Evolutionary conservation across 352 stramenopile species (phyloP).

Genomic region (Phytophthora niederhauseri): DNA sequence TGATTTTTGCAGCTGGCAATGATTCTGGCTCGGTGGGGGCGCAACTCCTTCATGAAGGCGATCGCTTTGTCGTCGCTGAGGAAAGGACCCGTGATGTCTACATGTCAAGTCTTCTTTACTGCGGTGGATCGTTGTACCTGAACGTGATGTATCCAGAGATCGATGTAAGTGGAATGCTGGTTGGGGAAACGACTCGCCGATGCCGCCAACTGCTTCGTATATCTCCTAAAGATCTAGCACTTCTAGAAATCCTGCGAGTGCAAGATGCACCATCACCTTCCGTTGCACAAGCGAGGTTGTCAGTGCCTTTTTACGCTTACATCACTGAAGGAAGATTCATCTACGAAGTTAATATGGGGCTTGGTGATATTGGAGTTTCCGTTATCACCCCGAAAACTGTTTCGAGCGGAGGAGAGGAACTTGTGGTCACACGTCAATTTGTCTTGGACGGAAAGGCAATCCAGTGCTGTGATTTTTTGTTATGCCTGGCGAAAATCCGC

Average conservation of each 20-base stretch:
- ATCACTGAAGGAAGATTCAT: constrained; percentile 56
- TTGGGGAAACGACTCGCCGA: constrained; percentile 12
- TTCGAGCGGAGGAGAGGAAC: constrained; percentile 7
- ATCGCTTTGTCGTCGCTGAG: constrained; percentile 44
- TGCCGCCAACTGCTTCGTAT: constrained; percentile 30
- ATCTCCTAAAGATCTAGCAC: constrained; percentile 25
- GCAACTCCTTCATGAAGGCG: constrained; percentile 33
- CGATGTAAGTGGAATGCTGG: constrained; percentile 14
- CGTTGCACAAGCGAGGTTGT: neutral
- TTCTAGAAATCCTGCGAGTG: constrained; percentile 28
- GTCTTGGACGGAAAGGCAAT: constrained; percentile 43
- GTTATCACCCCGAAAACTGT: constrained; percentile 39
- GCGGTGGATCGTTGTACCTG: constrained; percentile 49
- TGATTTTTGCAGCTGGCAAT: constrained; percentile 28
- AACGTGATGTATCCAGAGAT: constrained; percentile 43
- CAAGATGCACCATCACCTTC: neutral
- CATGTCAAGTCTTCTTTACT: constrained; percentile 57
- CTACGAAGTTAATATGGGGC: constrained; percentile 57
- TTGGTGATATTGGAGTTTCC: constrained; percentile 42
- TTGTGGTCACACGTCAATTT: constrained; percentile 38
- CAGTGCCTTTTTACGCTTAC: constrained; percentile 38
- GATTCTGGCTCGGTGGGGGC: constrained; percentile 22
- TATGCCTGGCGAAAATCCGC: constrained; percentile 18
- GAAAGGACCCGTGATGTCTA: constrained; percentile 35
- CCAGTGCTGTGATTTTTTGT: constrained; percentile 21